These are phyloP conservation scores for Alternaria sp. DNA, from an alignment of 2,329 filamentous ascomycete genomes.

Conservation along the genomic window DNA sequence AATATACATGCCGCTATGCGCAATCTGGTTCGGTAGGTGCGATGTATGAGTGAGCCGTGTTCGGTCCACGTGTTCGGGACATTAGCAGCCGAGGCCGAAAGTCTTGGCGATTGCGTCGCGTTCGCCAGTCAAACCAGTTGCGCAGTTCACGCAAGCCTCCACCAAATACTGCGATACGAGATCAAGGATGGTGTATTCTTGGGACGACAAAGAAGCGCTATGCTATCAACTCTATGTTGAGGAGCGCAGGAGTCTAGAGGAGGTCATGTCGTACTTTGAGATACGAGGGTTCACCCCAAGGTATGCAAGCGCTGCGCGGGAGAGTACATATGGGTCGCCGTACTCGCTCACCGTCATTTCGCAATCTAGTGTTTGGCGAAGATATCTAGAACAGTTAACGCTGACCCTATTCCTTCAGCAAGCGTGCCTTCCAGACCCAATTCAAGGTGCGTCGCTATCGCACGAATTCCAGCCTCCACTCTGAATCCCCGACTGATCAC, in stretches of 20 bases:
- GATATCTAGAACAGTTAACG: background rate
- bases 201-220: constrained; percentile 69
- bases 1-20: constrained; percentile 18
- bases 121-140: constrained; percentile 15
- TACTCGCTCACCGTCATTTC: constrained; percentile 17
- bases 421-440: constrained; percentile 76
- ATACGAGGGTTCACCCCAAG: constrained; percentile 71
- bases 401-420: constrained; percentile 56
- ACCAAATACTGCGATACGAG: background rate
- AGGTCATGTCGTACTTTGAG: constrained; percentile 73
- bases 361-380: background rate
- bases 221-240: constrained; percentile 77
- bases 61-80: constrained; percentile 18
- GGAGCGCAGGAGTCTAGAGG: constrained; percentile 73
- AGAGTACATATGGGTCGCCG: constrained; percentile 27
- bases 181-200: constrained; percentile 59
- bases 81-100: constrained; percentile 21
- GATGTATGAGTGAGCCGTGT: constrained; percentile 12
- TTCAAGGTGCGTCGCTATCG: constrained; percentile 59
- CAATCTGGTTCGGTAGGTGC: constrained; percentile 21
- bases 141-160: constrained; percentile 15
- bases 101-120: constrained; percentile 15
- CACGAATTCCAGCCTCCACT: background rate
- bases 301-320: constrained; percentile 52
- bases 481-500: constrained; percentile 9